Conservation (phyloP, 306 rosid species). For the Castanea crenata region DNA sequence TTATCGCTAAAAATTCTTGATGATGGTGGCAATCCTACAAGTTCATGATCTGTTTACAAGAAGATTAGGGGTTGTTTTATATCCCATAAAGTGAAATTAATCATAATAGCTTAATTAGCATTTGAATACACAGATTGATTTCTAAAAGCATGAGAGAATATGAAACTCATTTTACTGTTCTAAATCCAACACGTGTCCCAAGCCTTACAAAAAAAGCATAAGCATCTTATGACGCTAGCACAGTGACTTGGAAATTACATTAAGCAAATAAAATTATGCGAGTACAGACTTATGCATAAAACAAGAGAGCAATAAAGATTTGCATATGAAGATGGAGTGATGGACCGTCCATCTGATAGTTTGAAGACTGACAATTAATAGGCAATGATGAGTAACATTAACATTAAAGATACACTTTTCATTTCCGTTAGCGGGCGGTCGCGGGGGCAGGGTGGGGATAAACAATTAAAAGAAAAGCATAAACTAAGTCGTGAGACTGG, state of each 20-base stretch:
- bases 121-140: no score
- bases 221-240: background rate
- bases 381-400: conserved; percentile 28
- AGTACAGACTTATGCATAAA: conserved; percentile 13
- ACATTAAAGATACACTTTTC: conserved; percentile 23
- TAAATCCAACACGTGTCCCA: background rate
- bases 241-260: background rate
- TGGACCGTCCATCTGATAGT: conserved; percentile 25
- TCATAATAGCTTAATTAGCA: no score
- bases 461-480: conserved; percentile 15
- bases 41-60: no score
- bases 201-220: background rate
- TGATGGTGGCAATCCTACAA: no score
- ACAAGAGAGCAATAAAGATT: conserved; percentile 8
- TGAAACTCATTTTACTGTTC: background rate
- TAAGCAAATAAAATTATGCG: background rate
- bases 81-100: no score
- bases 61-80: no score
- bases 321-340: conserved; percentile 3
- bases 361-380: conserved; percentile 27
- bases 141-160: no score
- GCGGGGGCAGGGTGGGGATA: conserved; percentile 1
- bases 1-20: no score
- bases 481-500: conserved; percentile 25
- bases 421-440: conserved; percentile 7